Conservation (phyloP, 2,329 filamentous ascomycete species). For the Pseudopyricularia cyperi region DNA sequence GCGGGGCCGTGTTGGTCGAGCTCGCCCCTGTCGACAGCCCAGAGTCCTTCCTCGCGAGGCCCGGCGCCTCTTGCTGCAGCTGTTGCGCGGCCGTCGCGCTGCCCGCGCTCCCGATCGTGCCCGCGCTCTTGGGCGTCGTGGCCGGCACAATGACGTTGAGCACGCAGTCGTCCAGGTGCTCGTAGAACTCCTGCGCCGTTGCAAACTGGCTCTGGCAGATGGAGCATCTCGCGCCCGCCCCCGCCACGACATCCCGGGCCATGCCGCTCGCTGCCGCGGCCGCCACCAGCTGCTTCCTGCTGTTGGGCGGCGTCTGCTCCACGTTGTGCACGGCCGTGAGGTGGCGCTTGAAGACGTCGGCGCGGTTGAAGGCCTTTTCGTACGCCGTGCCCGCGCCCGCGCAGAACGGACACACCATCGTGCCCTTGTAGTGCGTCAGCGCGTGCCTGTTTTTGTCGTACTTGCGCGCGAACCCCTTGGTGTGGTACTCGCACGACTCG, state of each 20-base stretch:
- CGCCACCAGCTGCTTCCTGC: constrained; percentile 53
- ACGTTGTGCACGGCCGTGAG: constrained; percentile 83
- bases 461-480: constrained; percentile 85
- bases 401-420: constrained; percentile 93
- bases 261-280: constrained; percentile 19
- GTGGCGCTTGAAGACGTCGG: constrained; percentile 92
- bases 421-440: constrained; percentile 90
- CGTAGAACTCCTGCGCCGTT: constrained; percentile 92
- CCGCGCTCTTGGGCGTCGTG: constrained; percentile 19
- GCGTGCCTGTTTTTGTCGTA: constrained; percentile 96
- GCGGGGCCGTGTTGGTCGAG: neutral
- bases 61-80: neutral
- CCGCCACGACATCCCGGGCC: constrained; percentile 14
- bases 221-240: constrained; percentile 62
- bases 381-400: constrained; percentile 76
- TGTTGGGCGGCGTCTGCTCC: constrained; percentile 85
- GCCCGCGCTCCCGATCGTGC: constrained; percentile 4
- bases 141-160: constrained; percentile 45
- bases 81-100: neutral
- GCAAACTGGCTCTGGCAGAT: constrained; percentile 72
- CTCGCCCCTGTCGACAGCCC: neutral
- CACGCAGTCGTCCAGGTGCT: constrained; percentile 68
- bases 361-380: constrained; percentile 91
- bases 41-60: constrained; percentile 12
- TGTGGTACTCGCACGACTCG: constrained; percentile 78